phyloP scores from a whole-genome alignment of 1,284 basidiomycete species.

The Ceraceosorus bombacis region DNA sequence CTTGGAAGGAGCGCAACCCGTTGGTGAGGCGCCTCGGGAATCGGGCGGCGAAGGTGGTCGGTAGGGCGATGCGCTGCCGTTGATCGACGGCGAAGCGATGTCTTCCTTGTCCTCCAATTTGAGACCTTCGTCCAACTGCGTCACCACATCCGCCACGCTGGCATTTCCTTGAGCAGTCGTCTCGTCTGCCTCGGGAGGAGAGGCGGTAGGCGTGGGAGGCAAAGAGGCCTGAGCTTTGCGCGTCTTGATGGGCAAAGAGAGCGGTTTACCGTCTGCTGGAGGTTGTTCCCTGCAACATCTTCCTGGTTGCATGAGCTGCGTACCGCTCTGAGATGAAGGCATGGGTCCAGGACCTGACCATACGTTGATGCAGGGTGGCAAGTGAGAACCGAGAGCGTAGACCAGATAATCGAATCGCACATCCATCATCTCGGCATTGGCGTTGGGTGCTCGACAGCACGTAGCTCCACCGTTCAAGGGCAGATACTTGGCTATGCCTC shows the following conservation, averaged over 20 bases:
- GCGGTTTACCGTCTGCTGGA: neutral
- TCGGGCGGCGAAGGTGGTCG: neutral
- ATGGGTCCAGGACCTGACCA: slow-evolving; percentile 11
- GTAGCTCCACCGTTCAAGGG: neutral
- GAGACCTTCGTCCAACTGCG: neutral
- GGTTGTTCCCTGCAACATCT: neutral
- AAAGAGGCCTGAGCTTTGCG: neutral
- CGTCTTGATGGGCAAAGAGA: neutral
- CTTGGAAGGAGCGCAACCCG: neutral
- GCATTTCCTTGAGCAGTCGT: neutral
- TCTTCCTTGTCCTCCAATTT: neutral
- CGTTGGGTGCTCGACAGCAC: neutral
- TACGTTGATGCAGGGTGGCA: slow-evolving; percentile 26
- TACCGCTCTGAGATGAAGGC: neutral
- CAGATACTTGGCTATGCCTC: slow-evolving; percentile 10
- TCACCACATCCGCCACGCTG: neutral
- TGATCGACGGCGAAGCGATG: neutral
- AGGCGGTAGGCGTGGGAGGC: neutral
- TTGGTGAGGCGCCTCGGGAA: neutral
- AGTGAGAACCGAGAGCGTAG: slow-evolving; percentile 24
- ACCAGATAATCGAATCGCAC: slow-evolving; percentile 22
- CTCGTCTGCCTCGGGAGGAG: neutral
- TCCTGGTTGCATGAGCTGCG: neutral
- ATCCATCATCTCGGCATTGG: neutral
- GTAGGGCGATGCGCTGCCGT: neutral